Evolutionary conservation across 163 green algal genomes (phyloP), one percentile per base, ranked within the genome.

Genomic region (Smithsoniella earleae): DNA sequence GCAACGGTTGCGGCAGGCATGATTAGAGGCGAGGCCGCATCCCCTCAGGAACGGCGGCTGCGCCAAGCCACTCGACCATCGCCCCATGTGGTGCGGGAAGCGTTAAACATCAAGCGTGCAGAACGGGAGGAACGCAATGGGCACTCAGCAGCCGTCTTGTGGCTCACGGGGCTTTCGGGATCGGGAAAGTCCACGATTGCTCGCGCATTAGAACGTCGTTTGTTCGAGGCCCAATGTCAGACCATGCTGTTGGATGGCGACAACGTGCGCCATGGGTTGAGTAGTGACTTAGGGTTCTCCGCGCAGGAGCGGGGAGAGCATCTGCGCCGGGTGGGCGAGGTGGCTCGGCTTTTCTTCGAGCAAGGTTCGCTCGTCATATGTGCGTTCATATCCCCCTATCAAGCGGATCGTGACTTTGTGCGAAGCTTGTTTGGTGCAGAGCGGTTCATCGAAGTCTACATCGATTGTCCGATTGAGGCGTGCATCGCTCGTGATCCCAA

Each of bases 251-350:
- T 75, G 8, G 66, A 75, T 46, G 66, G 66, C 25, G 66, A 75
- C 66, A 75, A 75, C 66, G 25, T 75, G 46, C 44, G 66, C 30
- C 66, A 75, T 54, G 66, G 72, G n/a, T 20, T 75, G 25, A 73
- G 25, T 31, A 25, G 75, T 45, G 54, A 75, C 30, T 20, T 75
- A 10, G 66, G 66, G 20, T 75, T 75, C 30, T 76, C 66, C 1
- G 45, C 6, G 20, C 13, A 28, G n/a, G 20, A 20, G 30, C 66
- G 66, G 8, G 66, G 37, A n/a, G 66, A 75, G 30, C 74, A 75
- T 54, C 74, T 75, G 46, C 34, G 66, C n/a, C 44, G 66, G n/a
- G 62, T 75, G 20, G 66, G n/a, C 54, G 66, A 75, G 30, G 66
- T 75, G 46, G 45, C 66, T 54, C 74, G 62, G 54, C 66, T 75